Evolutionary conservation across 2,329 filamentous ascomycete genomes (phyloP).

Genomic region (Exophiala viscosa): DNA sequence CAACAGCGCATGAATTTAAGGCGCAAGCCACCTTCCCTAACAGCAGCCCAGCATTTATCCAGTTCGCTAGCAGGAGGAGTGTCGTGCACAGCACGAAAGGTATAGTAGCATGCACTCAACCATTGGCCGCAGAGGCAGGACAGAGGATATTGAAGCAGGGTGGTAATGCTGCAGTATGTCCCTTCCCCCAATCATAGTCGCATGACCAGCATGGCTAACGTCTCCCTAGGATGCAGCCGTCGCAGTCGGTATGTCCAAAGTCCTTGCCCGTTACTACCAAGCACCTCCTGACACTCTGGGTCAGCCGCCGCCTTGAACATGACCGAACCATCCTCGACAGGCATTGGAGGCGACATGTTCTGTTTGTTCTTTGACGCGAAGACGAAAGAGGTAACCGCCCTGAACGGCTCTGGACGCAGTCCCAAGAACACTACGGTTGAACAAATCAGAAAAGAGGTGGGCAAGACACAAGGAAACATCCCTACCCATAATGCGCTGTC

Average conservation of each 20-base stretch:
- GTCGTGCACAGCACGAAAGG: constrained; percentile 91
- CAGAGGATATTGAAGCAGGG: constrained; percentile 79
- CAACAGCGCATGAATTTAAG: constrained; percentile 19
- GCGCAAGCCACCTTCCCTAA: constrained; percentile 50
- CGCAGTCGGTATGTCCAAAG: constrained; percentile 64
- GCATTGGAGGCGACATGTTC: constrained; percentile 97
- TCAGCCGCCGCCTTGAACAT: constrained; percentile 85
- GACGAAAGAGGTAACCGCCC: constrained; percentile 72
- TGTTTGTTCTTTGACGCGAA: constrained; percentile 86
- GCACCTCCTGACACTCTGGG: constrained; percentile 5
- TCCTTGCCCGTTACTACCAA: constrained; percentile 8
- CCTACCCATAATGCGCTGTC: constrained; percentile 69
- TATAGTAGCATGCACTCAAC: constrained; percentile 86
- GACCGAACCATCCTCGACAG: constrained; percentile 87
- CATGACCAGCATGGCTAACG: too few relatives aligned
- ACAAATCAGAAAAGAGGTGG: constrained; percentile 65
- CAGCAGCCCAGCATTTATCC: constrained; percentile 46
- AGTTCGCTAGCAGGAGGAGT: constrained; percentile 76
- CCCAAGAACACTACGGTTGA: constrained; percentile 67
- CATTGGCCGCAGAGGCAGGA: constrained; percentile 82
- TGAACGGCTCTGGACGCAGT: constrained; percentile 92
- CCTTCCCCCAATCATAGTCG: too few relatives aligned
- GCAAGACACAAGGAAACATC: constrained; percentile 57
- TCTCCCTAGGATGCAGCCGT: constrained; percentile 79
- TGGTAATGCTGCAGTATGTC: constrained; percentile 82